phyloP scores from a whole-genome alignment of 169 alveolate species.

The Cyclospora cayetanensis region DNA sequence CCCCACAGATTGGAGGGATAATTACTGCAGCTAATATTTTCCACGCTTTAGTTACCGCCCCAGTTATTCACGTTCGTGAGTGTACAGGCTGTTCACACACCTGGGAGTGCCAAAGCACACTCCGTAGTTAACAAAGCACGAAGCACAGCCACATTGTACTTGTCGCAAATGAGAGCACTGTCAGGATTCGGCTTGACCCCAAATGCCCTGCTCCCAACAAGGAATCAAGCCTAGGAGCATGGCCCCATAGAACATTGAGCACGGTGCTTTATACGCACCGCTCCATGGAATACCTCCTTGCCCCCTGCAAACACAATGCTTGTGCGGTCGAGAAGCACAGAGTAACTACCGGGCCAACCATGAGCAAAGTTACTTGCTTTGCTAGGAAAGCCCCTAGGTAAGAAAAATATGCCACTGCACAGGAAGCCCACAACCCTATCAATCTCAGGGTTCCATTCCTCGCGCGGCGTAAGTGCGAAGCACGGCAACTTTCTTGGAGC shows the following conservation, averaged over 20 bases:
- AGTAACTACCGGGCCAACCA: no score
- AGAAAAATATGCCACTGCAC: not conserved
- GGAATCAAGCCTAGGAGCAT: not conserved
- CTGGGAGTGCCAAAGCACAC: not conserved
- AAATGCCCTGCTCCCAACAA: not conserved
- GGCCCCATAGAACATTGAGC: not conserved
- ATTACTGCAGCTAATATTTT: not conserved
- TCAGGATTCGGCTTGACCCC: not conserved
- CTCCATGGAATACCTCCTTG: no score
- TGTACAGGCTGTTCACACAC: not conserved
- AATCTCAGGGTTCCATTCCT: conserved; percentile 48
- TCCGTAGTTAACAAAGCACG: no score
- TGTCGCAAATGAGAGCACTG: not conserved
- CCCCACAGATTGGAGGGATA: no score
- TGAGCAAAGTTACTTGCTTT: not conserved
- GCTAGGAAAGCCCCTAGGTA: not conserved
- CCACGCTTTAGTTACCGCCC: not conserved
- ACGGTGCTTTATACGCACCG: not conserved
- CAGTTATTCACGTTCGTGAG: not conserved
- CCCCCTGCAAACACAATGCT: no score
- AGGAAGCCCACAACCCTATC: not conserved
- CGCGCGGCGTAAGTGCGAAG: conserved; percentile 66
- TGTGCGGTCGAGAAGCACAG: no score
- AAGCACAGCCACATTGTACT: no score
- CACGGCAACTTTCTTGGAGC: conserved; percentile 44